Evolutionary conservation across 345 rosid genomes (phyloP).

Genomic region (Citrus maxima): DNA sequence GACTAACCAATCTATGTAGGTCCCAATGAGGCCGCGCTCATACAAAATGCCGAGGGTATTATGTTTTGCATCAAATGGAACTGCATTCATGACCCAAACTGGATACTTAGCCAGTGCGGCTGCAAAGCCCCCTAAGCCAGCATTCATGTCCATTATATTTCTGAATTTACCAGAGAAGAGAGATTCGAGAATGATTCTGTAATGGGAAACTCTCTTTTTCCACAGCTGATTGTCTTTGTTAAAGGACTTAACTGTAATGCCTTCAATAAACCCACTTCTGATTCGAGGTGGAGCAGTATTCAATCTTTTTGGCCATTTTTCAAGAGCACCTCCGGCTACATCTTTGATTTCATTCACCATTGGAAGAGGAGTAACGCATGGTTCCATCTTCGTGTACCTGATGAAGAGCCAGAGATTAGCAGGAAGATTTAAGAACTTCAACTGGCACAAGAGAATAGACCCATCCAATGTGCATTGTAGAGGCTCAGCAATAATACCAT

Average conservation of each 20-base stretch:
- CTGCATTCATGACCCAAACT: conserved; percentile 75
- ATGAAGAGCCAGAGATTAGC: not conserved
- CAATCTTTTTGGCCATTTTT: conserved; percentile 54
- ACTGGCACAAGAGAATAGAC: not conserved
- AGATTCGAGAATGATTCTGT: conserved; percentile 39
- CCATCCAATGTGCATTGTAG: not conserved
- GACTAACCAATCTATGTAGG: conserved; percentile 70
- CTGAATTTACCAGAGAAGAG: conserved; percentile 41
- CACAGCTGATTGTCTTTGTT: conserved; percentile 41
- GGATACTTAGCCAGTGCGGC: conserved; percentile 50
- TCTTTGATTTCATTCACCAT: conserved; percentile 22
- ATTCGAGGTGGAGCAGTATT: conserved; percentile 38
- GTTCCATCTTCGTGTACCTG: conserved; percentile 56
- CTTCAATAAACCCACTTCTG: conserved; percentile 23
- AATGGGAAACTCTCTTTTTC: conserved; percentile 41
- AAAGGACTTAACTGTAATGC: conserved; percentile 31
- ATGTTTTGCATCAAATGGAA: conserved; percentile 42
- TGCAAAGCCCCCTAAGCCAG: conserved; percentile 68
- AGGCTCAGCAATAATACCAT: not conserved
- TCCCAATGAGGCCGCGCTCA: conserved; percentile 72
- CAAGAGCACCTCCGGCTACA: conserved; percentile 34
- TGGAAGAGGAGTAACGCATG: conserved; percentile 56
- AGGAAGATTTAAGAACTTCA: not conserved
- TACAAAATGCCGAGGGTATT: conserved; percentile 54
- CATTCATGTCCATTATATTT: conserved; percentile 74